Percentiles rank a stretch among this genome's conserved stretches.
phyloP scores from a whole-genome alignment of 768 basidiomycete species.

The Mycena latifolia region DNA sequence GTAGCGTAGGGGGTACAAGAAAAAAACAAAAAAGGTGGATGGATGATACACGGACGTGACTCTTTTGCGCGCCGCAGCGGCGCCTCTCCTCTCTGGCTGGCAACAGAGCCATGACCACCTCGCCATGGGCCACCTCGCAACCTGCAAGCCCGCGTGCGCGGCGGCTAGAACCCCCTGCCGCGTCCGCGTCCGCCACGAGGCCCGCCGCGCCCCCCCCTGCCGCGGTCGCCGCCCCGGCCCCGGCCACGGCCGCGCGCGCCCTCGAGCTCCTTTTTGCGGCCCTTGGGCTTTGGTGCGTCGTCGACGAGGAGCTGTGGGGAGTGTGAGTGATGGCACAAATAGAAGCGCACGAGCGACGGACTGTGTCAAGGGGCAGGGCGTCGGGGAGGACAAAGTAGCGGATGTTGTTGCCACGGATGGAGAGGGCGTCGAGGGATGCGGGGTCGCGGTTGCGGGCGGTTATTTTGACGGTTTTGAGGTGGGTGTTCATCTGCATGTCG shows the following conservation, averaged over 20 bases:
- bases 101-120: too few species aligned
- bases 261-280: constrained; percentile 84
- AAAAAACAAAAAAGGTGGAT: too few species aligned
- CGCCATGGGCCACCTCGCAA: too few species aligned
- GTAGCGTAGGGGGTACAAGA: too few species aligned
- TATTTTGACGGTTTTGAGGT: constrained; percentile 98
- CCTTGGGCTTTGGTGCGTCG: constrained; percentile 97
- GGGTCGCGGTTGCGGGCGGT: constrained; percentile 94
- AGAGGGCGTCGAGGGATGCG: constrained; percentile 86
- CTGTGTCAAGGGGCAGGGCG: constrained; percentile 93
- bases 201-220: constrained; percentile 60
- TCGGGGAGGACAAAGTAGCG: constrained; percentile 99
- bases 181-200: constrained; percentile 64
- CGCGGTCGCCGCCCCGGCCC: constrained; percentile 60
- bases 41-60: too few species aligned
- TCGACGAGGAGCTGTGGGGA: constrained; percentile 80
- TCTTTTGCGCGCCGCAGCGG: too few species aligned
- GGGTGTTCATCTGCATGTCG: constrained; percentile 99
- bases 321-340: neutral
- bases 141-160: neutral
- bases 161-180: constrained; percentile 50
- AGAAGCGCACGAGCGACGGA: neutral
- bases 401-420: constrained; percentile 96
- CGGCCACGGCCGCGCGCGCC: constrained; percentile 73
- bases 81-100: too few species aligned